A percentile compares a stretch with the other conserved stretches of the same genome.
phyloP scores from a whole-genome alignment of 1,139 yeast species.

The Geotrichum restrictum region DNA sequence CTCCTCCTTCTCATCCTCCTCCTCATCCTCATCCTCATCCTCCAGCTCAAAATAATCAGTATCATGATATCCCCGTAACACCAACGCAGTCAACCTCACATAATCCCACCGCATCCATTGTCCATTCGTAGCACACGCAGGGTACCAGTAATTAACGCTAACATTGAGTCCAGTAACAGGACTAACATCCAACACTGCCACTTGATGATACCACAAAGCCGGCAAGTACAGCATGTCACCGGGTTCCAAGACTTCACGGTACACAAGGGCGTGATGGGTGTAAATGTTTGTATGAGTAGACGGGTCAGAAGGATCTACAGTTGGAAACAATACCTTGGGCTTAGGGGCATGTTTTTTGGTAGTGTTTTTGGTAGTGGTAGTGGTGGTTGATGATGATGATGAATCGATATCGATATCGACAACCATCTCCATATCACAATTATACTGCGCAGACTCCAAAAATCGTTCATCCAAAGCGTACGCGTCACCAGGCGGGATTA shows the following conservation, averaged over 20 bases:
- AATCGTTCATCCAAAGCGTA: slow-evolving; percentile 33
- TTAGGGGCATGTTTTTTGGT: too few relatives aligned
- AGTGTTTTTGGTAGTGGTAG: neutral
- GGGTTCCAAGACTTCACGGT: slow-evolving; percentile 34
- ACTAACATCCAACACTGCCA: slow-evolving; percentile 30
- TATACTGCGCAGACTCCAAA: slow-evolving; percentile 13
- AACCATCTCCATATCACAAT: slow-evolving; percentile 6
- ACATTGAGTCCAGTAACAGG: slow-evolving; percentile 29
- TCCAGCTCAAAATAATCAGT: slow-evolving; percentile 28
- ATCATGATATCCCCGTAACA: slow-evolving; percentile 32
- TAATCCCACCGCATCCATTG: slow-evolving; percentile 38
- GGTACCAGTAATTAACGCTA: slow-evolving; percentile 42
- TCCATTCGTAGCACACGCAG: slow-evolving; percentile 28
- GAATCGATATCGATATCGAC: too few relatives aligned
- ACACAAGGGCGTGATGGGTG: slow-evolving; percentile 28
- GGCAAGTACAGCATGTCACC: slow-evolving; percentile 43
- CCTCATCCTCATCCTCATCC: slow-evolving; percentile 10
- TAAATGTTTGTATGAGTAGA: slow-evolving; percentile 24
- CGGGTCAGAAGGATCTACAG: slow-evolving; percentile 34
- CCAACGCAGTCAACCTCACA: slow-evolving; percentile 29
- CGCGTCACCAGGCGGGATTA: slow-evolving; percentile 39
- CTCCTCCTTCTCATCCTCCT: neutral
- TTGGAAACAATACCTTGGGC: slow-evolving; percentile 35
- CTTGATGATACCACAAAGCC: slow-evolving; percentile 44
- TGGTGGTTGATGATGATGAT: neutral